A percentile compares a stretch with the other conserved stretches of the same genome.
These are phyloP conservation scores for Entonaema liquescens DNA, from an alignment of 495 filamentous ascomycete genomes.

Conservation along the genomic window DNA sequence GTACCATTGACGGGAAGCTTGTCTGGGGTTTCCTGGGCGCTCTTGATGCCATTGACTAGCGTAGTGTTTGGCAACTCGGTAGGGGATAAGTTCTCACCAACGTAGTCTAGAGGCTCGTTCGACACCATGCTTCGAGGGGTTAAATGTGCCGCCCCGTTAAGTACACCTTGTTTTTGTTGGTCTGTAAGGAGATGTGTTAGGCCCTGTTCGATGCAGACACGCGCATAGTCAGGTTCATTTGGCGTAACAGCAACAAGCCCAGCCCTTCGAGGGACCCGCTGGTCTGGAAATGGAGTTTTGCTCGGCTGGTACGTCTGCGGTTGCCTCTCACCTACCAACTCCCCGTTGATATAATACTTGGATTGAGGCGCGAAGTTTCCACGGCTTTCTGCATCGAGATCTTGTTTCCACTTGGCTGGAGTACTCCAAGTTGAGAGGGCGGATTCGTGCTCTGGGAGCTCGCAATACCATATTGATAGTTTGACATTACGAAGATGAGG, in stretches of 20 bases:
- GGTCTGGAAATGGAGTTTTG: slow-evolving; percentile 56
- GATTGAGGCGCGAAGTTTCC: slow-evolving; percentile 54
- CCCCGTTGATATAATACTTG: slow-evolving; percentile 59
- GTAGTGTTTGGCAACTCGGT: slow-evolving; percentile 26
- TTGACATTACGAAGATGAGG: slow-evolving; percentile 72
- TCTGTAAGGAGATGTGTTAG: slow-evolving; percentile 50
- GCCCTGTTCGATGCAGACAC: slow-evolving; percentile 58
- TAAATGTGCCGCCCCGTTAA: slow-evolving; percentile 41
- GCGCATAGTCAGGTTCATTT: slow-evolving; percentile 57
- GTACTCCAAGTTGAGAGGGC: slow-evolving; percentile 47
- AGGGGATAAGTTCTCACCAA: slow-evolving; percentile 38
- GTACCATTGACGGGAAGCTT: slow-evolving; percentile 35
- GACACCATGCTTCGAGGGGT: slow-evolving; percentile 47
- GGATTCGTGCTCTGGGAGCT: slow-evolving; percentile 57
- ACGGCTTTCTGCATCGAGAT: slow-evolving; percentile 55
- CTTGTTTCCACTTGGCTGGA: slow-evolving; percentile 61
- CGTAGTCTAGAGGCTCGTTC: slow-evolving; percentile 41
- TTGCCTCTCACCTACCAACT: slow-evolving; percentile 54
- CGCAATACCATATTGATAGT: slow-evolving; percentile 61
- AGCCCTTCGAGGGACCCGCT: slow-evolving; percentile 57
- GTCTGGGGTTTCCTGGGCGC: slow-evolving; percentile 34
- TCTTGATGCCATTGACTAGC: slow-evolving; percentile 41
- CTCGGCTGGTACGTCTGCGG: slow-evolving; percentile 48
- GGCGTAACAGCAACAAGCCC: slow-evolving; percentile 52
- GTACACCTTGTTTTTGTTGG: slow-evolving; percentile 43